Evolutionary conservation across 2,329 filamentous ascomycete genomes (phyloP).

Genomic region (Aspergillus ibericus): DNA sequence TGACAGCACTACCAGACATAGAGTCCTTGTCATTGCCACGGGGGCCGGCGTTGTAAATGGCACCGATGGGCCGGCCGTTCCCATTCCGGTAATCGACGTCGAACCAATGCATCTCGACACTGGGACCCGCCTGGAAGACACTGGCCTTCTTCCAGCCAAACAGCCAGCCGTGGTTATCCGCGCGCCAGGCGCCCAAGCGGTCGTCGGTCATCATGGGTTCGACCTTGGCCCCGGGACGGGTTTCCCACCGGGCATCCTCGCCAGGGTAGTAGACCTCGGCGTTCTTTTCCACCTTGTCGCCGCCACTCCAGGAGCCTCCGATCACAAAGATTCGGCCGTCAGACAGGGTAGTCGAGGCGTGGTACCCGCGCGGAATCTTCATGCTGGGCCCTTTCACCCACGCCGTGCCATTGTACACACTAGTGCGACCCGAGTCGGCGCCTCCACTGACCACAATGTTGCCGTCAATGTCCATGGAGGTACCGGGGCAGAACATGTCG

Average conservation of each 20-base stretch:
- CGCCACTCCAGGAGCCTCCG: constrained; percentile 59
- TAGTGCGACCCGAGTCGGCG: constrained; percentile 50
- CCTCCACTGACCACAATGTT: constrained; percentile 57
- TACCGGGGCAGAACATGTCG: constrained; percentile 34
- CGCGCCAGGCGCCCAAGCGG: constrained; percentile 47
- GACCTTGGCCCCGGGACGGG: no score
- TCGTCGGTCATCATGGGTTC: constrained; percentile 52
- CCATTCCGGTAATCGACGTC: no score
- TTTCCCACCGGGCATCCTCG: constrained; percentile 32
- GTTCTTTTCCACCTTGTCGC: constrained; percentile 49
- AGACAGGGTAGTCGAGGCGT: constrained; percentile 52
- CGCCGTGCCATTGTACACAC: constrained; percentile 46
- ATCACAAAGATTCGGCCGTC: constrained; percentile 60
- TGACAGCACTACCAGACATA: no score
- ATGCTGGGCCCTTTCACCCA: constrained; percentile 48
- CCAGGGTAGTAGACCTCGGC: constrained; percentile 56
- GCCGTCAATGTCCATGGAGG: constrained; percentile 15
- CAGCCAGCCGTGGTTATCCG: constrained; percentile 29
- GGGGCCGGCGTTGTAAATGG: no score
- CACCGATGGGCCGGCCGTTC: no score
- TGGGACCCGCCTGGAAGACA: constrained; percentile 57
- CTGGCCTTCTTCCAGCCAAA: constrained; percentile 18
- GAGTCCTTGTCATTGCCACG: no score
- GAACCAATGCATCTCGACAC: constrained; percentile 56
- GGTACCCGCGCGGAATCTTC: constrained; percentile 54